Base-by-base conservation (phyloP, 2,329 filamentous ascomycete species). In the Curvularia verruculosa region DNA sequence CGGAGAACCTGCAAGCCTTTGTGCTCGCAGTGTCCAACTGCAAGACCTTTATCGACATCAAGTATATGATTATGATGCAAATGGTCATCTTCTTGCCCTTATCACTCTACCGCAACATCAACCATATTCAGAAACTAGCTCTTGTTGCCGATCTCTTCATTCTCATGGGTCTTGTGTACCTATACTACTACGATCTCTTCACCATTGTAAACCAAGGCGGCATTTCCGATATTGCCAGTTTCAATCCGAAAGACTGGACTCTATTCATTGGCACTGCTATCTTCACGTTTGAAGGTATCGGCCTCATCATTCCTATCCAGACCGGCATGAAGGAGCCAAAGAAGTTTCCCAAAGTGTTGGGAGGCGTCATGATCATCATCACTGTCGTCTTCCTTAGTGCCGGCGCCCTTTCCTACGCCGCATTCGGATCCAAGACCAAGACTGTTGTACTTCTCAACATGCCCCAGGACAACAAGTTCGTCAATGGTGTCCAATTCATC, bases 191-290 rank as follows among this genome's bases (percentile, higher is more conserved):
- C 78, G 95, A 98, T 72, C 84, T 98, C 61, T 81, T 90, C 65
- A 97, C 94, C 1, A 87, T 99, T 49, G 87, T 87, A 61, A 82
- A 80, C 46, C 83, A 91, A 52, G 80, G 85, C 54, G 92, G 92
- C 12, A 79, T 96, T 23, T 84, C 92, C 5, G 95, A 99, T 74
- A 93, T 98, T 70, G 85, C 90, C 66, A 84, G 89, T 70, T 98
- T 99, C 83, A 99, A 99, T 80, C 78, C 89, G 39, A 87, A 89
- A 59, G 89, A 92, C 75, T 99, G 96, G 95, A 96, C 95, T 0
- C 84, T 99, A 4, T 98, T 99, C 76, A 99, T 99, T 68, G 96
- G 95, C 60, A 99, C 96, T 0, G 95, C 96, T 26, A 98, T 99
- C 74, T 99, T 99, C 80, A 98, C 95, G 0, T 99, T 98, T 72